Conservation (phyloP, 345 rosid genomes). For the Dipteronia sinensis region DNA sequence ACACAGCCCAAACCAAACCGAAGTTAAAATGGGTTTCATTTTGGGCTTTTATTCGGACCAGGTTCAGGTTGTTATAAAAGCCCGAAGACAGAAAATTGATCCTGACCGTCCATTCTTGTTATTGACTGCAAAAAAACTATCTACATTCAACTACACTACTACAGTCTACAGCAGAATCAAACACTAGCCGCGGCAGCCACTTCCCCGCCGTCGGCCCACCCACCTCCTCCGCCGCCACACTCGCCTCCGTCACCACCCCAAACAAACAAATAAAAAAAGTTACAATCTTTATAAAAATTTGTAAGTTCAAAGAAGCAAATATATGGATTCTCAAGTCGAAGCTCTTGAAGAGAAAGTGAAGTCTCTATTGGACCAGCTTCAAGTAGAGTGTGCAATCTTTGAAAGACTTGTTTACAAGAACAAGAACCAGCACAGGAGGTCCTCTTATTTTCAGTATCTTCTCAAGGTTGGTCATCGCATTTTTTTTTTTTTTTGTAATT, state of each 20-base stretch:
- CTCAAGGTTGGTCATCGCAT: conserved; percentile 54
- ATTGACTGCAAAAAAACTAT: background rate
- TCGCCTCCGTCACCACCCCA: background rate
- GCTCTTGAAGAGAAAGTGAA: conserved; percentile 57
- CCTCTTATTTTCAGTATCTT: conserved; percentile 84
- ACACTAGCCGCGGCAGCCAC: background rate
- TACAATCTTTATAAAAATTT: background rate
- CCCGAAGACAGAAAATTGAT: no score
- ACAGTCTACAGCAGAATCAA: background rate
- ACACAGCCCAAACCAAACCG: no score
- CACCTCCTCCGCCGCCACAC: background rate
- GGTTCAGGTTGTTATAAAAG: no score
- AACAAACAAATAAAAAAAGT: background rate
- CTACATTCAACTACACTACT: background rate
- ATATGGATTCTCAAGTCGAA: conserved; percentile 39
- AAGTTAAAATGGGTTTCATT: no score
- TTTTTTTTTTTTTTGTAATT: background rate
- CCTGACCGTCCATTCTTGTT: no score
- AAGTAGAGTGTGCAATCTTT: conserved; percentile 56
- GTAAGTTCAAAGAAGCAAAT: background rate
- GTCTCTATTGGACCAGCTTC: conserved; percentile 53
- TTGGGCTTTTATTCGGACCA: no score
- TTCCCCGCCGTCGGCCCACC: background rate
- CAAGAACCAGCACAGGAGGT: conserved; percentile 92
- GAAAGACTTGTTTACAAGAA: conserved; percentile 87